Conservation (phyloP, 768 basidiomycete species). For the Serendipita sp. region DNA sequence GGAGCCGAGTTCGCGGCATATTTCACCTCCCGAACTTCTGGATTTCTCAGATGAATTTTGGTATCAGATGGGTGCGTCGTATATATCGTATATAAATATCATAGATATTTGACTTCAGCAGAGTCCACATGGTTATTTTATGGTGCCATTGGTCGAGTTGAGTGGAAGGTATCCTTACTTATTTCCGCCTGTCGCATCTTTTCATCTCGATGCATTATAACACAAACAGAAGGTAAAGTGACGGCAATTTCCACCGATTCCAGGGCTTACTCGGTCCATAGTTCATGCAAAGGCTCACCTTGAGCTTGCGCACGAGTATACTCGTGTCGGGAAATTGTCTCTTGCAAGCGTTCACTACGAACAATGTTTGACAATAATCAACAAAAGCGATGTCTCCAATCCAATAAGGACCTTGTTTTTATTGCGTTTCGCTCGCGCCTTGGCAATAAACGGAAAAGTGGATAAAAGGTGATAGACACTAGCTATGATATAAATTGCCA, state of each 20-base stretch:
- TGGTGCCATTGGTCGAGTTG: neutral
- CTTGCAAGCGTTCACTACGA: conserved; percentile 52
- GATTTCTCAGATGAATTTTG: neutral
- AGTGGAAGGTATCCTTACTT: neutral
- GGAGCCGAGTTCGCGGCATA: too few relatives aligned
- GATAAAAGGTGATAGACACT: conserved; percentile 34
- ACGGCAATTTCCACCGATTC: neutral
- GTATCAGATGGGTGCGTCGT: conserved; percentile 16
- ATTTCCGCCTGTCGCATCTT: neutral
- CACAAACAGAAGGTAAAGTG: neutral
- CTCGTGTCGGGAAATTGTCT: conserved; percentile 18
- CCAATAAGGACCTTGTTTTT: conserved; percentile 40
- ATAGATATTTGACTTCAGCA: conserved; percentile 52
- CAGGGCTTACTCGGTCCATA: neutral
- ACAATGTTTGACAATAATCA: conserved; percentile 34
- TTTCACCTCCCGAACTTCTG: too few relatives aligned
- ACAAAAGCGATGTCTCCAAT: conserved; percentile 30
- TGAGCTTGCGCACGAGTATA: neutral
- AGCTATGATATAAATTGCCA: conserved; percentile 18
- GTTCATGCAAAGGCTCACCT: neutral
- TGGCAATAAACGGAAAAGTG: conserved; percentile 45
- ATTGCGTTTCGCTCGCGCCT: conserved; percentile 49
- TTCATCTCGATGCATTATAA: neutral
- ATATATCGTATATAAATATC: conserved; percentile 70
- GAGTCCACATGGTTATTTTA: conserved; percentile 4